Percentiles rank a stretch among this genome's conserved stretches.
Evolutionary conservation across 805 yeast genomes (phyloP).

Genomic region (Gaillardinia entomophila): DNA sequence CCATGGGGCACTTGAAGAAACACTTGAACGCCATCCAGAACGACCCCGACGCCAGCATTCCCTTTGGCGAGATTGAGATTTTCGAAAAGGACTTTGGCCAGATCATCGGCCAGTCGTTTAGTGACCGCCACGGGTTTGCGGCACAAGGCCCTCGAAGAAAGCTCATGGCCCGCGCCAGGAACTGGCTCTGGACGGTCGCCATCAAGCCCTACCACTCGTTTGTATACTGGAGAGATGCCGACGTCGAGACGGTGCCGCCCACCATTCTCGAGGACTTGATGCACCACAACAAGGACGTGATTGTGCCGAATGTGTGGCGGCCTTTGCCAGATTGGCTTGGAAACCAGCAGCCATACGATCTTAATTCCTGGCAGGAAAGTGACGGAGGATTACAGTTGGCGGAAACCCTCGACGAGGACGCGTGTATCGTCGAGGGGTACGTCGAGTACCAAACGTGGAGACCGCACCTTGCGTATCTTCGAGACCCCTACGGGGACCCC

Average conservation of each 20-base stretch:
- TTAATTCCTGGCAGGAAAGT: slow-evolving; percentile 81
- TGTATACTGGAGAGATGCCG: slow-evolving; percentile 98
- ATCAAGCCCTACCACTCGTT: slow-evolving; percentile 88
- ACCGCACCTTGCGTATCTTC: slow-evolving; percentile 88
- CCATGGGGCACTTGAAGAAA: slow-evolving; percentile 60
- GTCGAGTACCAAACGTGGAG: slow-evolving; percentile 98
- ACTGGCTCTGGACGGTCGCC: slow-evolving; percentile 87
- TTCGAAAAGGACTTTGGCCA: slow-evolving; percentile 93
- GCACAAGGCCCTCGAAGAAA: slow-evolving; percentile 96
- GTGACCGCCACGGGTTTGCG: slow-evolving; percentile 91
- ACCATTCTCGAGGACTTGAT: slow-evolving; percentile 86
- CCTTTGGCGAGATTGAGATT: slow-evolving; percentile 81
- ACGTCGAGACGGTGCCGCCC: slow-evolving; percentile 85
- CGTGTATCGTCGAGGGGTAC: slow-evolving; percentile 95
- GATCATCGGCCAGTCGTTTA: slow-evolving; percentile 84
- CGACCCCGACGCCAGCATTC: slow-evolving; percentile 52
- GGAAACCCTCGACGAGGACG: slow-evolving; percentile 77
- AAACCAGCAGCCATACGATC: slow-evolving; percentile 77
- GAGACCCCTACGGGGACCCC: slow-evolving; percentile 94
- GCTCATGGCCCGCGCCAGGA: slow-evolving; percentile 92
- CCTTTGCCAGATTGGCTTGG: slow-evolving; percentile 85
- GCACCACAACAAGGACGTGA: slow-evolving; percentile 87
- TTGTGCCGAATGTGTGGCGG: slow-evolving; percentile 93
- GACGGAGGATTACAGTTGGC: slow-evolving; percentile 80
- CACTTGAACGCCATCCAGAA: slow-evolving; percentile 60